Conservation (phyloP, 139 green algal genomes). For the Parachlorella kessleri region DNA sequence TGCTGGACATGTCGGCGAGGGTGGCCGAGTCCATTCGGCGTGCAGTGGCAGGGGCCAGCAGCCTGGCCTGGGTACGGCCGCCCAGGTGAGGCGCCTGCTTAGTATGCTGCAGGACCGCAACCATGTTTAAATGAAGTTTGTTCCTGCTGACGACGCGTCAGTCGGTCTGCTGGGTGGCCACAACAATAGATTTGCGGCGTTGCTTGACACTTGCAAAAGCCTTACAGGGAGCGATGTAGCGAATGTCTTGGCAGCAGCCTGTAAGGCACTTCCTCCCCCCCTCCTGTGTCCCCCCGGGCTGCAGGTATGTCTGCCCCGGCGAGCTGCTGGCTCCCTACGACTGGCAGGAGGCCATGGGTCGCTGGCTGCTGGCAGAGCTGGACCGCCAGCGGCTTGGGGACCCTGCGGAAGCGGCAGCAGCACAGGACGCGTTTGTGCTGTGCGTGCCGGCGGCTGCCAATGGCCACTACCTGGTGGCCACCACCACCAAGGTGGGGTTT, state of each 20-base stretch:
- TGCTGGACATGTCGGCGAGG: constrained; percentile 45
- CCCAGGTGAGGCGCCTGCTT: constrained; percentile 1
- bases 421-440: constrained; percentile 35
- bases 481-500: constrained; percentile 1
- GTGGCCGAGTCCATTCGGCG: constrained; percentile 39
- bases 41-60: constrained; percentile 33
- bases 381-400: background rate
- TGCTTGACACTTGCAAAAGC: too few species aligned
- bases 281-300: background rate
- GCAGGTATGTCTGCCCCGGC: constrained; percentile 8
- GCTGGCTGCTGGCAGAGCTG: constrained; percentile 43
- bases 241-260: background rate
- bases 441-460: constrained; percentile 28
- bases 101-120: too few species aligned
- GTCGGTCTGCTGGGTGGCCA: too few species aligned
- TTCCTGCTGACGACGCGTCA: too few species aligned
- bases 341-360: constrained; percentile 43
- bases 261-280: background rate
- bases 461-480: constrained; percentile 36
- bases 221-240: background rate
- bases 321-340: constrained; percentile 44
- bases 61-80: constrained; percentile 41
- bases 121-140: too few species aligned
- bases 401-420: background rate
- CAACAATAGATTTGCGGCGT: background rate